phyloP scores from a whole-genome alignment of 2,329 filamentous ascomycete genomes.

The Tolypocladium tundrense region DNA sequence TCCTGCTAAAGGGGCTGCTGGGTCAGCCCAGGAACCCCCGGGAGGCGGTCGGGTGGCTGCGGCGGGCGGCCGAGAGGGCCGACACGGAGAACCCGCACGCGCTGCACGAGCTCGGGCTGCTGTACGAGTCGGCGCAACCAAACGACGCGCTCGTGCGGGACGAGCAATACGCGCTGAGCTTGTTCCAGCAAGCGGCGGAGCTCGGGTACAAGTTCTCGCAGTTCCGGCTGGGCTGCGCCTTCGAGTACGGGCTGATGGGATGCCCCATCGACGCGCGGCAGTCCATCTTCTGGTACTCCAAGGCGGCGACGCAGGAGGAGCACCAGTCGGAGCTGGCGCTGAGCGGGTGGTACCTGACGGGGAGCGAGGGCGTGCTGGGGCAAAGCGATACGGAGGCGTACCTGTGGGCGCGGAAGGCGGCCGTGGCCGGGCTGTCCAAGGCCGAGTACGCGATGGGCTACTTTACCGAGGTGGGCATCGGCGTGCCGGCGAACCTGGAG shows the following conservation, averaged over 20 bases:
- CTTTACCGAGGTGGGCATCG: slow-evolving; percentile 92
- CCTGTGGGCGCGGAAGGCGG: slow-evolving; percentile 91
- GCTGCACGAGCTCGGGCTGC: slow-evolving; percentile 71
- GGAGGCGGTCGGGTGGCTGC: slow-evolving; percentile 86
- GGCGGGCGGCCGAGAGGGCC: slow-evolving; percentile 80
- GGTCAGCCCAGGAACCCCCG: slow-evolving; percentile 73
- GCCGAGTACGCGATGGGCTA: slow-evolving; percentile 97
- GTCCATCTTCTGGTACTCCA: slow-evolving; percentile 90
- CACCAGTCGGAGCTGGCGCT: slow-evolving; percentile 83
- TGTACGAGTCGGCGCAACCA: slow-evolving; percentile 52
- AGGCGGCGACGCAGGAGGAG: slow-evolving; percentile 83
- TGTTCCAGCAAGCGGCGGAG: slow-evolving; percentile 79
- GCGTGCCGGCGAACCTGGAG: slow-evolving; percentile 73
- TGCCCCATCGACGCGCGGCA: slow-evolving; percentile 72
- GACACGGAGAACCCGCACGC: slow-evolving; percentile 90
- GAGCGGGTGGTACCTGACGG: slow-evolving; percentile 91
- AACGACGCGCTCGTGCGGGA: slow-evolving; percentile 72
- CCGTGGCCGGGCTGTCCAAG: slow-evolving; percentile 77
- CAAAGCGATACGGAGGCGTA: slow-evolving; percentile 96
- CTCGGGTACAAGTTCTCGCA: slow-evolving; percentile 94
- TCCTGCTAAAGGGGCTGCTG: slow-evolving; percentile 84
- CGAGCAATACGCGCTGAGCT: slow-evolving; percentile 65
- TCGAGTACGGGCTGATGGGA: slow-evolving; percentile 79
- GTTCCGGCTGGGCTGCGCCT: slow-evolving; percentile 77
- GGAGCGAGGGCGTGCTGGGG: slow-evolving; percentile 73